A percentile compares a stretch with the other conserved stretches of the same genome.
Evolutionary conservation across 2,329 filamentous ascomycete species (phyloP).

Genomic region (Colletotrichum lentis): DNA sequence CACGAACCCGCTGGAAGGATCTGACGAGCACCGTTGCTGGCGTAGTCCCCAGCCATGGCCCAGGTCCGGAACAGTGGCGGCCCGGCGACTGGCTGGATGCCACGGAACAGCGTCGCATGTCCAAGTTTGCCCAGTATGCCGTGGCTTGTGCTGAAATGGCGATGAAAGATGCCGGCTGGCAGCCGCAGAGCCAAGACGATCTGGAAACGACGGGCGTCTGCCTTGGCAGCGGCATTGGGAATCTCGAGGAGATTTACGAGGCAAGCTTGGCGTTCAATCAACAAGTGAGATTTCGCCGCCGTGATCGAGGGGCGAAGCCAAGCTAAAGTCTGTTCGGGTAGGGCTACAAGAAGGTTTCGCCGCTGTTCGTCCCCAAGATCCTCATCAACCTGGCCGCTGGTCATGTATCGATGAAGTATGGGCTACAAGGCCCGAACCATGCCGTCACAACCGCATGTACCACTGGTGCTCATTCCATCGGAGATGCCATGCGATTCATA

Average conservation of each 20-base stretch:
- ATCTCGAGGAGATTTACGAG: slow-evolving; percentile 87
- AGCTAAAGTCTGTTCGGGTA: slow-evolving; percentile 48
- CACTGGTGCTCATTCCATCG: slow-evolving; percentile 92
- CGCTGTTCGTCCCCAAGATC: slow-evolving; percentile 89
- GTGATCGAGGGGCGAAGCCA: slow-evolving; percentile 29
- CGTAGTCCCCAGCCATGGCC: slow-evolving; percentile 68
- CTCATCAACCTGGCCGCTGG: slow-evolving; percentile 95
- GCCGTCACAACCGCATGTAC: slow-evolving; percentile 94
- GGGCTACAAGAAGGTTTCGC: slow-evolving; percentile 94
- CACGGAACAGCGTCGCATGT: slow-evolving; percentile 77
- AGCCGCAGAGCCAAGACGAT: slow-evolving; percentile 66
- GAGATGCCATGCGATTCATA: slow-evolving; percentile 92
- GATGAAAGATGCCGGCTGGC: slow-evolving; percentile 82
- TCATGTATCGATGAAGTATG: slow-evolving; percentile 91
- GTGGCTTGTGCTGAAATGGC: slow-evolving; percentile 88
- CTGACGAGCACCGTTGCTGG: slow-evolving; percentile 88
- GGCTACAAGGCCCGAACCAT: slow-evolving; percentile 91
- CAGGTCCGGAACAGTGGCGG: slow-evolving; percentile 56
- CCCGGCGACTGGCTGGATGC: slow-evolving; percentile 62
- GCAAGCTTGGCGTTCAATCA: slow-evolving; percentile 80
- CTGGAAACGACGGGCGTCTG: slow-evolving; percentile 86
- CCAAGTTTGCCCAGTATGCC: slow-evolving; percentile 91
- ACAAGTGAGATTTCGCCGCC: slow-evolving; percentile 62
- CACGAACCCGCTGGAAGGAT: slow-evolving; percentile 67
- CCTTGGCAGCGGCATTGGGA: slow-evolving; percentile 94